Evolutionary conservation across 768 basidiomycete genomes (phyloP), one percentile per base, ranked within the genome.

Genomic region (Agaricus subrufescens): DNA sequence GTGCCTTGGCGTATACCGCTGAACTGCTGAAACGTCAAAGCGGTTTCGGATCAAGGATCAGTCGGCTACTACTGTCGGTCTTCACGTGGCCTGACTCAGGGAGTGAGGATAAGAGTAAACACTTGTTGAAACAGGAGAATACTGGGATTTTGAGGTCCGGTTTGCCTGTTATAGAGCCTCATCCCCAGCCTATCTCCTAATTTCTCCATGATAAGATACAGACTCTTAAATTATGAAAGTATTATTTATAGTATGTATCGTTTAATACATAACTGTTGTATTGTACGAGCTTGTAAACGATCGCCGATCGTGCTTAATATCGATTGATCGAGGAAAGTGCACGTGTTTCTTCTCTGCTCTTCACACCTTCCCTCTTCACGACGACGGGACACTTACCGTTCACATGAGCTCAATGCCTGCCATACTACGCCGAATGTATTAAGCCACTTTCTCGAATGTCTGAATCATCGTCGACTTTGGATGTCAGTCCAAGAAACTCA

Each of bases 361-460:
- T 50, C 46, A 43, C 34, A 30, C 11, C 25, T 38, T 4, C 38
- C 6, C 42, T 52, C 51, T 52, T 54, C 46, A 40, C 54, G 34
- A 11, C 11, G 7, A 34, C 34, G 34, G 34, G 34, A 34, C 34
- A 34, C 11, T 34, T 11, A 34, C 34, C 11, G 11, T 34, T 34
- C 34, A 8, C 34, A 31, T 49, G 19, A 49, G 29, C 46, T 44
- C 47, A 29, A 56, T 56, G 68, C 48, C 42, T 37, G 44, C 40
- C 34, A 60, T 47, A 49, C 52, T 42, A 56, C 38, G 29, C 50
- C 48, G n/a, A 73, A 71, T 69, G 56, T 67, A 31, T 68, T 71
- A 50, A 70, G 73, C 64, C 71, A 73, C 39, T 65, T 47, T 64
- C 71, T 52, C 62, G 68, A 31, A 61, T 63, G 43, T 73, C 67